These are phyloP conservation scores for Chrysosporium queenslandicum DNA, from an alignment of 2,329 filamentous ascomycete species.

Conservation along the genomic window DNA sequence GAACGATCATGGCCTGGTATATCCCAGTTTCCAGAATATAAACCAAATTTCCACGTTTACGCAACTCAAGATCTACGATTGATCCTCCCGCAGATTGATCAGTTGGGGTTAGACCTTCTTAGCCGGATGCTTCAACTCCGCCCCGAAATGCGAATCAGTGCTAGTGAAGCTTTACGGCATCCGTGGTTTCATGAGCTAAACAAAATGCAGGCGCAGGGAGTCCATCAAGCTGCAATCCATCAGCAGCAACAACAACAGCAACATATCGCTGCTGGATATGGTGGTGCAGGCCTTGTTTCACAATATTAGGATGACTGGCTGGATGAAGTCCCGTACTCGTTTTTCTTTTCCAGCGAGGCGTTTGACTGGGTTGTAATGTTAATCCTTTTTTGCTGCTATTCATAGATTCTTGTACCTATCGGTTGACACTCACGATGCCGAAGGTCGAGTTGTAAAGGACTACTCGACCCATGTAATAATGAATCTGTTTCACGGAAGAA, in stretches of 20 bases:
- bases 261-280: constrained; percentile 32
- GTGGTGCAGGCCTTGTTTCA: constrained; percentile 26
- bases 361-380: background rate
- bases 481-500: too few relatives aligned
- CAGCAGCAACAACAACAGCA: constrained; percentile 22
- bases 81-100: constrained; percentile 85
- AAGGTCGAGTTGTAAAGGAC: too few relatives aligned
- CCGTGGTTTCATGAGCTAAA: constrained; percentile 74
- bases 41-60: constrained; percentile 87
- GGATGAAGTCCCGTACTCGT: too few relatives aligned
- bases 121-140: constrained; percentile 85
- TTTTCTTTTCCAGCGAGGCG: constrained; percentile 1
- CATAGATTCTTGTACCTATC: background rate
- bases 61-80: constrained; percentile 79
- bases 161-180: constrained; percentile 74
- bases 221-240: constrained; percentile 31
- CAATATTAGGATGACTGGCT: constrained; percentile 14
- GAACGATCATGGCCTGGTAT: constrained; percentile 95
- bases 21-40: constrained; percentile 93
- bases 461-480: too few relatives aligned
- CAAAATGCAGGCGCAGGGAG: constrained; percentile 42
- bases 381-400: background rate
- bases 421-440: background rate
- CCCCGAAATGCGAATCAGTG: constrained; percentile 83
- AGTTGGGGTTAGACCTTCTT: constrained; percentile 73